Conservation (phyloP, 2,329 filamentous ascomycete species). For the Penicillium sp. region DNA sequence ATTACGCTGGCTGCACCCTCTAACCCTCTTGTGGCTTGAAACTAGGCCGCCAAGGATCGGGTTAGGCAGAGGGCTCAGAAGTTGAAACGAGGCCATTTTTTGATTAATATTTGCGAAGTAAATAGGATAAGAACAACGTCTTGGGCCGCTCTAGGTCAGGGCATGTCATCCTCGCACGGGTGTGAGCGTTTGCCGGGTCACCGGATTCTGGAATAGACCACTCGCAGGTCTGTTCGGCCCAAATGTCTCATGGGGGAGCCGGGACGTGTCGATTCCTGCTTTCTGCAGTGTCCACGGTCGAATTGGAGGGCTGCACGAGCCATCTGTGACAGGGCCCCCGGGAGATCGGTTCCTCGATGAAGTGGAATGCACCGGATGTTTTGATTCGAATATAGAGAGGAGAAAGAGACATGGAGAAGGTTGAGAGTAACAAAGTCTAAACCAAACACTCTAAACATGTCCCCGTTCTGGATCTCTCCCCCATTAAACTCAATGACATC, state of each 20-base stretch:
- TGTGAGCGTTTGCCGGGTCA: conserved; percentile 27
- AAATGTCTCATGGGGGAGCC: conserved; percentile 28
- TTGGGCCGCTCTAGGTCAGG: background rate
- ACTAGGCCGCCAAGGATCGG: conserved; percentile 23
- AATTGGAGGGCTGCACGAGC: conserved; percentile 22
- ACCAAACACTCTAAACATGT: background rate
- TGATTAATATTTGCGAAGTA: background rate
- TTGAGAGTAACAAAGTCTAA: background rate
- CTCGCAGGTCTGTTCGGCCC: conserved; percentile 25
- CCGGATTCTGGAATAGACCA: conserved; percentile 29
- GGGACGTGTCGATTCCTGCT: conserved; percentile 21
- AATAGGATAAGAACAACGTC: background rate
- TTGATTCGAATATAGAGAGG: background rate
- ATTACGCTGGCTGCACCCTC: conserved; percentile 18
- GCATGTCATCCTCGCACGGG: conserved; percentile 25
- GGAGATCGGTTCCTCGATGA: conserved; percentile 21
- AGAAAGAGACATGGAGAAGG: background rate
- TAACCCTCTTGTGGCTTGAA: conserved; percentile 22
- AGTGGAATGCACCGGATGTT: conserved; percentile 25
- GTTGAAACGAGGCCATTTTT: background rate
- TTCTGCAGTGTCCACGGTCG: conserved; percentile 19
- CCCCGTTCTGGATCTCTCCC: background rate
- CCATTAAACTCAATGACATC: background rate
- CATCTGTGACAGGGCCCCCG: conserved; percentile 20
- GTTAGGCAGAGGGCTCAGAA: conserved; percentile 17